Base-by-base conservation (phyloP, 2,329 filamentous ascomycete genomes). In the Phialocephala sp. region DNA sequence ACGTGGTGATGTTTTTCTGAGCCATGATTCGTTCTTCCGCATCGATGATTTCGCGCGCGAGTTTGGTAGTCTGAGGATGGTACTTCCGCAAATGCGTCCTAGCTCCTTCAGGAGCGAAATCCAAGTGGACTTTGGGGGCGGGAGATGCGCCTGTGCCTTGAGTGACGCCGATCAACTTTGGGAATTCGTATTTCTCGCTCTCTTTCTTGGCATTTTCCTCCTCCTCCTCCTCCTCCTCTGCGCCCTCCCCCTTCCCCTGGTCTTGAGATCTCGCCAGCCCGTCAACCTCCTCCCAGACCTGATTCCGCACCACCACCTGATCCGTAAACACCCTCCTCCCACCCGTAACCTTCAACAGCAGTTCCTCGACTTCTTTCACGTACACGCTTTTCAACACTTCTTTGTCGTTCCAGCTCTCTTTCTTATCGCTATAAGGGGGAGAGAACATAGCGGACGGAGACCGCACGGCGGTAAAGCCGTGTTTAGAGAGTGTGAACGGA, bases 111-210 rank as follows among this genome's bases (percentile, higher is more conserved):
- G 74, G 72, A 3, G 74, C 65, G 59, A 72, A 75, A 65, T 77
- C 74, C 14, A 74, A 61, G 54, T 76, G 75, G 27, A 74, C 70
- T 66, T 75, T 75, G 12, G 74, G 72, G 6, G 74, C 72, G 11
- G 74, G 73, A 20, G 64, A 68, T 15, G 65, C 73, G 35, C 73
- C 72, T 39, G 68, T 67, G 14, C 56, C 57, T 37, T 56, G 39
- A 11, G 63, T 56, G 60, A 72, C 73, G 47, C 73, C 73, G 36
- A 76, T 71, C 63, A 75, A 59, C 36, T 71, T 69, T 8, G 72
- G 72, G 41, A 70, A 72, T 8, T 54, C 50, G 22, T 22, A 5
- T 14, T 50, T 22, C n/a, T 50, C 15, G 2, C 18, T 20, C 45
- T 22, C 45, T 8, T 24, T 20, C n/a, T 8, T n/a, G n/a, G n/a